phyloP scores from a whole-genome alignment of 2,329 filamentous ascomycete species.

The Xylariomycetidae sp. region DNA sequence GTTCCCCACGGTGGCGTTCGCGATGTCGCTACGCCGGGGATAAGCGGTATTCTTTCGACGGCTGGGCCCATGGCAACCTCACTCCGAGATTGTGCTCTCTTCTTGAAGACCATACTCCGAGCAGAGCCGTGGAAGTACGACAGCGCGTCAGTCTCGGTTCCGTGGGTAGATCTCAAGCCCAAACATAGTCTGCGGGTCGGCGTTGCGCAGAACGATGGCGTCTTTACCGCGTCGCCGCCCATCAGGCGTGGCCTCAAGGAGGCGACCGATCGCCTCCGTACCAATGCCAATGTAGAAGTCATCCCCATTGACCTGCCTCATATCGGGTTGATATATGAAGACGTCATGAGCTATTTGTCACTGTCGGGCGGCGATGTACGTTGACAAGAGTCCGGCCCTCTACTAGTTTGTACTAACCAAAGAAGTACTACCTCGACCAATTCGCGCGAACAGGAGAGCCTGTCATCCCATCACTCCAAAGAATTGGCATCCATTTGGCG shows the following conservation, averaged over 20 bases:
- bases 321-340: constrained; percentile 45
- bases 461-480: constrained; percentile 41
- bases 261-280: constrained; percentile 22
- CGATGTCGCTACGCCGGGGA: constrained; percentile 46
- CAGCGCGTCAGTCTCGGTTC: constrained; percentile 32
- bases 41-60: constrained; percentile 41
- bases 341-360: constrained; percentile 27
- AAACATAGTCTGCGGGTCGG: constrained; percentile 28
- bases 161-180: constrained; percentile 26
- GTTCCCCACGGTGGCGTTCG: constrained; percentile 34
- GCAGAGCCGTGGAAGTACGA: constrained; percentile 5
- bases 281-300: constrained; percentile 41
- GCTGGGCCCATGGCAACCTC: constrained; percentile 41
- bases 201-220: constrained; percentile 40
- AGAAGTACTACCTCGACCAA: constrained; percentile 36
- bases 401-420: constrained; percentile 45
- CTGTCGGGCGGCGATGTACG: constrained; percentile 14
- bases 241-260: constrained; percentile 38
- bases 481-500: constrained; percentile 19
- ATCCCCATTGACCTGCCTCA: constrained; percentile 50
- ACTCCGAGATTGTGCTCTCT: constrained; percentile 32
- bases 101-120: constrained; percentile 4
- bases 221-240: constrained; percentile 44
- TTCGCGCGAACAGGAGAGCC: constrained; percentile 46
- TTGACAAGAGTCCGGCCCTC: constrained; percentile 14